Percentiles rank a stretch among this genome's conserved stretches.
phyloP scores from a whole-genome alignment of 805 yeast species.

The Suhomyces xylopsoci region DNA sequence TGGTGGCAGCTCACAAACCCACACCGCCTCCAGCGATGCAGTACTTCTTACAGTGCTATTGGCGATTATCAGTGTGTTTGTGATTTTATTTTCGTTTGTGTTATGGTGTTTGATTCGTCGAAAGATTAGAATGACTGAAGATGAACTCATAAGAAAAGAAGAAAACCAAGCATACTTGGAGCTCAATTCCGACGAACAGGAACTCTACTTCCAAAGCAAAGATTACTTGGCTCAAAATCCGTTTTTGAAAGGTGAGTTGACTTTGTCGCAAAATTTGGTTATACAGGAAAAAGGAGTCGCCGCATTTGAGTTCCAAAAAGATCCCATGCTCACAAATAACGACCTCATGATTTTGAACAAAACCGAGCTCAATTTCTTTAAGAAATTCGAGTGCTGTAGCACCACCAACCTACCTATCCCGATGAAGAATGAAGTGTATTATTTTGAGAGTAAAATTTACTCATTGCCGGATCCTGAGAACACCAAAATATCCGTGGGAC shows the following conservation, averaged over 20 bases:
- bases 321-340: slow-evolving; percentile 51
- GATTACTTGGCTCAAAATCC: slow-evolving; percentile 40
- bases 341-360: slow-evolving; percentile 64
- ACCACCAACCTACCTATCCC: slow-evolving; percentile 87
- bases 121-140: slow-evolving; percentile 36
- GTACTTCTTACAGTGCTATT: neutral
- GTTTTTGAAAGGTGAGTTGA: slow-evolving; percentile 39
- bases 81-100: neutral
- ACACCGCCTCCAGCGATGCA: neutral
- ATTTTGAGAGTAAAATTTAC: slow-evolving; percentile 83
- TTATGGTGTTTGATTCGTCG: slow-evolving; percentile 2
- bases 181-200: slow-evolving; percentile 66
- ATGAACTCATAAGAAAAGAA: slow-evolving; percentile 56
- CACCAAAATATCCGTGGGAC: slow-evolving; percentile 67
- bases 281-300: slow-evolving; percentile 85
- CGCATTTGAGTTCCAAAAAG: slow-evolving; percentile 84
- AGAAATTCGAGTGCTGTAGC: slow-evolving; percentile 60
- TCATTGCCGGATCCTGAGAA: slow-evolving; percentile 57
- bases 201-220: slow-evolving; percentile 63
- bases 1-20: neutral
- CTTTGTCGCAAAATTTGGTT: slow-evolving; percentile 56
- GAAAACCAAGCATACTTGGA: slow-evolving; percentile 55
- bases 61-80: neutral
- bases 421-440: slow-evolving; percentile 75
- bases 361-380: slow-evolving; percentile 55